phyloP scores from a whole-genome alignment of 2,329 filamentous ascomycete species.

The Colletotrichum karsti region DNA sequence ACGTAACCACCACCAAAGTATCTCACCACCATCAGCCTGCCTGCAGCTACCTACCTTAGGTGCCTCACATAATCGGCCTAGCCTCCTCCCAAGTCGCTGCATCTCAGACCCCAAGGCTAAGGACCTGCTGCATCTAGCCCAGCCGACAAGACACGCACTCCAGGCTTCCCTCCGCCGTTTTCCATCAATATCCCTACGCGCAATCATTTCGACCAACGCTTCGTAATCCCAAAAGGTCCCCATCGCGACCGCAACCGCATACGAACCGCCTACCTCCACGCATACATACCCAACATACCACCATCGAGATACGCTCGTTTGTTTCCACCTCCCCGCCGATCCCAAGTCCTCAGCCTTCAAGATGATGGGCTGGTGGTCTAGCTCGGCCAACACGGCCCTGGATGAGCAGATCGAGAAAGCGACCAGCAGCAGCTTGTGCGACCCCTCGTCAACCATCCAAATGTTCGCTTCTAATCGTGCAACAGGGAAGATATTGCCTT shows the following conservation, averaged over 20 bases:
- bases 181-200: constrained; percentile 24
- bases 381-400: constrained; percentile 86
- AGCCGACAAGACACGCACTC: constrained; percentile 3
- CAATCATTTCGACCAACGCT: background rate
- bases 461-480: constrained; percentile 32
- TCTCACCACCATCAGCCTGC: background rate
- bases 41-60: background rate
- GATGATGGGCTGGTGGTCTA: constrained; percentile 97
- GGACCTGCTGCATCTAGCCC: constrained; percentile 15
- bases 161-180: constrained; percentile 14
- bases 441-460: constrained; percentile 11
- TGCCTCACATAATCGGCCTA: constrained; percentile 3
- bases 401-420: constrained; percentile 98
- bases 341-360: constrained; percentile 35
- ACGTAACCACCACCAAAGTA: constrained; percentile 14
- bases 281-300: background rate
- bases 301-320: constrained; percentile 6
- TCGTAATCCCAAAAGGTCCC: background rate
- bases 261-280: background rate
- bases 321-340: constrained; percentile 10
- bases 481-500: constrained; percentile 92
- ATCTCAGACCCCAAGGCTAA: constrained; percentile 11
- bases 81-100: constrained; percentile 7
- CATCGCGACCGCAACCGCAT: constrained; percentile 4
- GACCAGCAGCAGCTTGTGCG: constrained; percentile 91